Percentiles rank a stretch among this genome's conserved stretches.
Evolutionary conservation across 2,329 filamentous ascomycete species (phyloP).

Genomic region (Ramularia collo-cygni): DNA sequence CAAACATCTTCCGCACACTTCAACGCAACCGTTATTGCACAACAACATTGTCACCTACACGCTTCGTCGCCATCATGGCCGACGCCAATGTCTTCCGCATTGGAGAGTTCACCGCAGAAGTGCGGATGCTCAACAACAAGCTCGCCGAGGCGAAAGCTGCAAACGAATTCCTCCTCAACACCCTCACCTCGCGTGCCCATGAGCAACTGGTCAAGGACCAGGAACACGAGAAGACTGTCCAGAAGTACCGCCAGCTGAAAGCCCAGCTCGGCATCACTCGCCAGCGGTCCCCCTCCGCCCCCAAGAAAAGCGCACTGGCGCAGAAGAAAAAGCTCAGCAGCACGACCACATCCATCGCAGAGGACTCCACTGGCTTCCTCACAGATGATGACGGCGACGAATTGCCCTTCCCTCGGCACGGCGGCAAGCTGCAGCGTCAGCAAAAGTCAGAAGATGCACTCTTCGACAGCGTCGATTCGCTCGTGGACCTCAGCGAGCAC

Average conservation of each 20-base stretch:
- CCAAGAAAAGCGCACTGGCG: not conserved
- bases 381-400: conserved; percentile 1
- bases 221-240: conserved; percentile 4
- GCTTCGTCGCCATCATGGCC: too few species aligned
- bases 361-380: conserved; percentile 1
- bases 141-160: conserved; percentile 18
- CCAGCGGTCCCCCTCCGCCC: not conserved
- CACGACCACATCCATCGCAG: conserved; percentile 7
- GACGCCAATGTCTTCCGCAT: conserved; percentile 13
- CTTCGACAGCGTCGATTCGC: not conserved
- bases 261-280: not conserved
- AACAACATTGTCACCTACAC: too few species aligned
- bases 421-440: not conserved
- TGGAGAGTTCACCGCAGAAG: conserved; percentile 22
- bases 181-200: conserved; percentile 4
- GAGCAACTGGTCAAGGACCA: conserved; percentile 1
- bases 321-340: not conserved
- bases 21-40: too few species aligned
- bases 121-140: conserved; percentile 20
- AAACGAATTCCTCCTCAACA: conserved; percentile 15
- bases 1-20: too few species aligned
- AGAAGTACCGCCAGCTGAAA: conserved; percentile 7
- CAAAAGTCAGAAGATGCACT: not conserved
- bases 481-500: not conserved
- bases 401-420: not conserved